Evolutionary conservation across 495 filamentous ascomycete genomes (phyloP).

Genomic region (Tuber borchii): DNA sequence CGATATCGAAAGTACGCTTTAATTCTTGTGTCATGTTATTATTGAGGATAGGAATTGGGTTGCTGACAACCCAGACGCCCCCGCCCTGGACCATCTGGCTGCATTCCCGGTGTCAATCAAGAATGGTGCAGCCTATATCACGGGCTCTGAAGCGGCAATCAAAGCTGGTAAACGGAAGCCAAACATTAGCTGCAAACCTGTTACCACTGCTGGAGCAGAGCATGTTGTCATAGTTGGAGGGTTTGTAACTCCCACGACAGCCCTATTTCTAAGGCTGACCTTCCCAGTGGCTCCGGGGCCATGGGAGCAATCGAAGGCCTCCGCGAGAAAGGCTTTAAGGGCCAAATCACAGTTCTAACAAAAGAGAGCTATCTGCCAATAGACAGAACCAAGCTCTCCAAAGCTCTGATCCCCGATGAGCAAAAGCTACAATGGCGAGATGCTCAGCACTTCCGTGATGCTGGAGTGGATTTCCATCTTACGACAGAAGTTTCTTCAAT

Average conservation of each 20-base stretch:
- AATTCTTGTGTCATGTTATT: background rate
- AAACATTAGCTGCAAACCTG: constrained; percentile 59
- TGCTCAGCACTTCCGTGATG: constrained; percentile 67
- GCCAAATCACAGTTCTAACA: constrained; percentile 75
- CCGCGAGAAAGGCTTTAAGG: constrained; percentile 71
- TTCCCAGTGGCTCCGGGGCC: constrained; percentile 63
- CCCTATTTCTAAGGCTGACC: background rate
- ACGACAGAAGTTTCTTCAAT: constrained; percentile 68
- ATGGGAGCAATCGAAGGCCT: constrained; percentile 74
- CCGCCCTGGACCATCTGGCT: constrained; percentile 72
- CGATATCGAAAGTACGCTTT: constrained; percentile 62
- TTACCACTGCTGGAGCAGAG: constrained; percentile 53
- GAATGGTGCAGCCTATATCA: constrained; percentile 76
- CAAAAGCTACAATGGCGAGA: constrained; percentile 69
- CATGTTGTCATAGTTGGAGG: constrained; percentile 84
- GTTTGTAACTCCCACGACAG: constrained; percentile 43
- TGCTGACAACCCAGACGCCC: constrained; percentile 52
- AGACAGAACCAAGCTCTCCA: constrained; percentile 92
- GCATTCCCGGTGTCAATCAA: constrained; percentile 74
- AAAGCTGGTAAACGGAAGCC: constrained; percentile 66
- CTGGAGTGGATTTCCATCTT: constrained; percentile 61
- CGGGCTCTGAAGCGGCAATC: constrained; percentile 70
- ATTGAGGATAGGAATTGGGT: constrained; percentile 30
- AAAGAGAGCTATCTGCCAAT: constrained; percentile 77
- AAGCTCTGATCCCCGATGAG: constrained; percentile 79